These are phyloP conservation scores for Hyphopichia burtonii DNA, from an alignment of 1,139 yeast species.

Conservation along the genomic window DNA sequence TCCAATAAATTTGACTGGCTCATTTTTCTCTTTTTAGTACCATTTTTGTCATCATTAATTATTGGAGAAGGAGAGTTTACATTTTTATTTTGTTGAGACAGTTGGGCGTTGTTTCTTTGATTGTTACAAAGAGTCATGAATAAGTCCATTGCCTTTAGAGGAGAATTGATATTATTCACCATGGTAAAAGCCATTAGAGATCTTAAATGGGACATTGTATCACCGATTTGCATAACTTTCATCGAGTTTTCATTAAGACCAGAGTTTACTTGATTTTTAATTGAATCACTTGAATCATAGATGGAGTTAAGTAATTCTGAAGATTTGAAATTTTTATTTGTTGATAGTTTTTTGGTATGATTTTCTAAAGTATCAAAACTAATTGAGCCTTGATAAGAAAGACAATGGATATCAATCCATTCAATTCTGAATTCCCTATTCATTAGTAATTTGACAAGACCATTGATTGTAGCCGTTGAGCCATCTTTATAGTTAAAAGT, in stretches of 20 bases:
- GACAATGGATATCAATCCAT: slow-evolving; percentile 62
- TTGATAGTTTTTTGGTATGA: slow-evolving; percentile 5
- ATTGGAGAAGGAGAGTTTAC: slow-evolving; percentile 2
- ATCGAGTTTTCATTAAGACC: slow-evolving; percentile 68
- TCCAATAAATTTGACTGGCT: slow-evolving; percentile 2
- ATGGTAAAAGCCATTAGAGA: slow-evolving; percentile 62
- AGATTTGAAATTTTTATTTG: not conserved
- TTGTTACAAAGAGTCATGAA: slow-evolving; percentile 35
- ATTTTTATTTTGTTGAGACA: not conserved
- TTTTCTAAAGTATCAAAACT: slow-evolving; percentile 9
- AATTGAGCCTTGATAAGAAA: slow-evolving; percentile 27
- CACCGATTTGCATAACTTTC: slow-evolving; percentile 71
- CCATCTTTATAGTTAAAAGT: slow-evolving; percentile 67
- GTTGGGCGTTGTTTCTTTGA: slow-evolving; percentile 10
- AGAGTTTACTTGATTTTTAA: slow-evolving; percentile 30
- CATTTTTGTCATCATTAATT: too few relatives aligned
- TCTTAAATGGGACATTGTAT: slow-evolving; percentile 68
- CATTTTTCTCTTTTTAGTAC: slow-evolving; percentile 25
- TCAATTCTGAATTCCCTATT: slow-evolving; percentile 65
- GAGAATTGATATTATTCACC: slow-evolving; percentile 46
- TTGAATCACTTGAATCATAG: slow-evolving; percentile 23
- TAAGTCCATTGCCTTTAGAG: slow-evolving; percentile 57
- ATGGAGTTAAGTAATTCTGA: slow-evolving; percentile 23
- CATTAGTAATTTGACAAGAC: slow-evolving; percentile 60
- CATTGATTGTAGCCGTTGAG: slow-evolving; percentile 59